Conservation (phyloP, 192 early-diverging fungal genomes). For the Coemansia sp. region DNA sequence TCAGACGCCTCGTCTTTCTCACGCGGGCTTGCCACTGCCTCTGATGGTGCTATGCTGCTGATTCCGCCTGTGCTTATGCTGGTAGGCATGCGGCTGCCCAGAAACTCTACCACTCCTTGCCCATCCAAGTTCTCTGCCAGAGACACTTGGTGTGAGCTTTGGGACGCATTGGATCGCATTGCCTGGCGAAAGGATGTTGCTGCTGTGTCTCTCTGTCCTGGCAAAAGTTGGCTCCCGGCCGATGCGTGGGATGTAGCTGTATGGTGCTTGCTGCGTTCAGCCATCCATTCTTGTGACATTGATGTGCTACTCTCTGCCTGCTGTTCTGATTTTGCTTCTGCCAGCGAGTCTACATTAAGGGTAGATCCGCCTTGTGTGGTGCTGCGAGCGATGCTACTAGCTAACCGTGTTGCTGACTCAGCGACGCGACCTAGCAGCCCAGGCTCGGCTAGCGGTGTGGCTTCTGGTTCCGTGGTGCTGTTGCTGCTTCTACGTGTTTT, state of each 20-base stretch:
- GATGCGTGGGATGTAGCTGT: constrained; percentile 54
- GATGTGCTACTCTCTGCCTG: constrained; percentile 8
- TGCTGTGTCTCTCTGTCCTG: constrained; percentile 46
- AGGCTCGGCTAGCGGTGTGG: neutral
- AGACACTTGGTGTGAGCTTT: constrained; percentile 84
- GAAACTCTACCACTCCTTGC: constrained; percentile 27
- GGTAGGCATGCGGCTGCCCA: constrained; percentile 36
- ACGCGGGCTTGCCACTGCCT: too few species aligned
- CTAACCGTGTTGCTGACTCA: constrained; percentile 31
- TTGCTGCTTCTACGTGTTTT: too few species aligned
- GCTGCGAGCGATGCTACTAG: constrained; percentile 18
- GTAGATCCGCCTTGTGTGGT: constrained; percentile 8
- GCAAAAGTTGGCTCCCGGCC: neutral
- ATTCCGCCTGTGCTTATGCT: constrained; percentile 28
- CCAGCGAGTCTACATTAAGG: constrained; percentile 14
- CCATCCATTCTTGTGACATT: constrained; percentile 20
- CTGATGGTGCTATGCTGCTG: too few species aligned
- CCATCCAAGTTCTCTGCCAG: constrained; percentile 58
- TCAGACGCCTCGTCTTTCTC: too few species aligned
- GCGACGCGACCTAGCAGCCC: constrained; percentile 24
- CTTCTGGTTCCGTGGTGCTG: neutral
- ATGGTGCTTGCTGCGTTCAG: constrained; percentile 8
- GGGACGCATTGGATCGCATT: constrained; percentile 35
- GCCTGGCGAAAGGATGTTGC: constrained; percentile 65
- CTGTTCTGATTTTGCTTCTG: constrained; percentile 26